A percentile compares a stretch with the other conserved stretches of the same genome.
phyloP scores from a whole-genome alignment of 2,329 filamentous ascomycete species.

The Colletotrichum simmondsii region DNA sequence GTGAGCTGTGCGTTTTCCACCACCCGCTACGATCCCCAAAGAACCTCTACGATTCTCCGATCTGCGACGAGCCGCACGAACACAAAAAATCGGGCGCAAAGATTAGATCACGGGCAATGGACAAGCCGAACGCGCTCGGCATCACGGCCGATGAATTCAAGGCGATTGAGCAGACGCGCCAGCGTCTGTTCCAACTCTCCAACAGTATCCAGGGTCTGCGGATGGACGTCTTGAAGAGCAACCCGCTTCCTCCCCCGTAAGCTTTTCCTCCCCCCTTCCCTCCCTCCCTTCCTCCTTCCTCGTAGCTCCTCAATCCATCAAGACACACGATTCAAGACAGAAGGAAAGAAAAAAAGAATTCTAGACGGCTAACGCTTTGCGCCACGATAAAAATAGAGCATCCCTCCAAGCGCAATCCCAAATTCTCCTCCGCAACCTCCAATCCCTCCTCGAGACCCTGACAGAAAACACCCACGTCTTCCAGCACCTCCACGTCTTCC shows the following conservation, averaged over 20 bases:
- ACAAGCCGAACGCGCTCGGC: constrained; percentile 47
- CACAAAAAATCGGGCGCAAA: not conserved
- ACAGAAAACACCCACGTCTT: constrained; percentile 75
- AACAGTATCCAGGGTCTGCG: constrained; percentile 75
- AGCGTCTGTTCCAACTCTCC: constrained; percentile 74
- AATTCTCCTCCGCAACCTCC: constrained; percentile 78
- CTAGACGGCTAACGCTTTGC: no score
- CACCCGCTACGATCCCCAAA: not conserved
- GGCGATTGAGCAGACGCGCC: constrained; percentile 76
- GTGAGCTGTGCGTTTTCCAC: not conserved
- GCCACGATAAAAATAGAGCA: constrained; percentile 56
- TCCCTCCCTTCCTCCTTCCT: not conserved
- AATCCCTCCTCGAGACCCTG: constrained; percentile 73
- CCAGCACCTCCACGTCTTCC: constrained; percentile 77
- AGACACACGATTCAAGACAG: no score
- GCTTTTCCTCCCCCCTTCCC: constrained; percentile 33
- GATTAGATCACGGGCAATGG: not conserved
- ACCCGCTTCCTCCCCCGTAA: constrained; percentile 76
- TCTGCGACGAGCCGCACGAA: not conserved
- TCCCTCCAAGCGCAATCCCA: constrained; percentile 78
- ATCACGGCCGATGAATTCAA: constrained; percentile 71
- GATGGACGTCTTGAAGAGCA: constrained; percentile 68
- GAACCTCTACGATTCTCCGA: not conserved
- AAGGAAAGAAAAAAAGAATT: no score
- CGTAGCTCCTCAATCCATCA: not conserved